A percentile compares a stretch with the other conserved stretches of the same genome.
Conservation (phyloP, 1,284 basidiomycete species). For the Fereydounia khargensis region DNA sequence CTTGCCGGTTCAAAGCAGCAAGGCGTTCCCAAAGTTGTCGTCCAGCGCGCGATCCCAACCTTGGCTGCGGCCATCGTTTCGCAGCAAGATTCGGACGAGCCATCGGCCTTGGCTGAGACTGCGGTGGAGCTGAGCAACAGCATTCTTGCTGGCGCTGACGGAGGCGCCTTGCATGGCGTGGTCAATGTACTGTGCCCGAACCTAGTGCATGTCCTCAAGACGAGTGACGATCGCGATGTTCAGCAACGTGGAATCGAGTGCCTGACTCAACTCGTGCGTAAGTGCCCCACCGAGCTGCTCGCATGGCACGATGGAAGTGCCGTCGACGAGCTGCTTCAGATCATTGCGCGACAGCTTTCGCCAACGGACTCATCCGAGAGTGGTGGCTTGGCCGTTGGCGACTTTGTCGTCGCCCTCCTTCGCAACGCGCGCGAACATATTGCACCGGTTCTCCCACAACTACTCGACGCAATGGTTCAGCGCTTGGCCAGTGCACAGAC, state of each 20-base stretch:
- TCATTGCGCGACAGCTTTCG: slow-evolving; percentile 41
- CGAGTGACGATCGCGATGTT: slow-evolving; percentile 37
- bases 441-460: slow-evolving; percentile 73
- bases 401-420: slow-evolving; percentile 87
- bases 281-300: slow-evolving; percentile 76
- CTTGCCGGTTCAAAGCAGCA: slow-evolving; percentile 60
- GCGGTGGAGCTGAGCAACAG: slow-evolving; percentile 69
- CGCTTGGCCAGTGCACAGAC: slow-evolving; percentile 81
- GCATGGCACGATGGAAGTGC: slow-evolving; percentile 59
- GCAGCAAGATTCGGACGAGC: slow-evolving; percentile 13
- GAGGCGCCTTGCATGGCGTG: slow-evolving; percentile 77
- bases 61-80: slow-evolving; percentile 68
- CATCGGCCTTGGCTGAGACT: slow-evolving; percentile 23
- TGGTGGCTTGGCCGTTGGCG: slow-evolving; percentile 86
- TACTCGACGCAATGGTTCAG: slow-evolving; percentile 76
- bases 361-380: slow-evolving; percentile 59
- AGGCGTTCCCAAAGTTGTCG: slow-evolving; percentile 70
- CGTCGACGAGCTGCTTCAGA: slow-evolving; percentile 37
- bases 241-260: slow-evolving; percentile 75
- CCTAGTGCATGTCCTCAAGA: slow-evolving; percentile 19
- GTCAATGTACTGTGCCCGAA: slow-evolving; percentile 36
- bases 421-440: slow-evolving; percentile 75
- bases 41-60: slow-evolving; percentile 71
- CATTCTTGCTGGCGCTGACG: slow-evolving; percentile 68
- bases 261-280: slow-evolving; percentile 79